Base-by-base conservation (phyloP, 2,329 filamentous ascomycete genomes). In the Clonostachys rhizophaga region DNA sequence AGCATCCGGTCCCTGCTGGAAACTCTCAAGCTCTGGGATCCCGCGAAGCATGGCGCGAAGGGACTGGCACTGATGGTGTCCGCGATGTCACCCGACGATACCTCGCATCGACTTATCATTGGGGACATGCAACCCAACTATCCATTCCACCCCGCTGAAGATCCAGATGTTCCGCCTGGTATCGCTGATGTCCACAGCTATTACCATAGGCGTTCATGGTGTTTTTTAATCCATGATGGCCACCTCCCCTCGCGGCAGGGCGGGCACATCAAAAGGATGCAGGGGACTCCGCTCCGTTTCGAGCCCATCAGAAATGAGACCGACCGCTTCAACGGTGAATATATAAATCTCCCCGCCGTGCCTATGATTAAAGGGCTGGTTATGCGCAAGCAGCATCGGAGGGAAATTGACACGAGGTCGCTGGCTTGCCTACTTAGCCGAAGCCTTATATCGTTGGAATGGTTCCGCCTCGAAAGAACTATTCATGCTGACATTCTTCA, bases 1-100 rank as follows among this genome's bases (percentile, higher is more conserved):
- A 47, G 44, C 43, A 48, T 50, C 34, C 46, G 41, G 18, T 46
- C 44, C 46, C 46, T 52, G 24, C 20, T 52, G 40, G 48, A 36
- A 33, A 52, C 50, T 46, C 50, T 52, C 46, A 48, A 48, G 44
- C 48, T 46, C 41, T 52, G 50, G 50, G 46, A 52, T 45, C 50
- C 50, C 40, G 36, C 40, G 34, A 50, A 44, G 39, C 50, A 52
- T 46, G 48, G 50, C 46, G 24, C 42, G 44, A 43, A 48, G 42
- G 50, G 50, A 42, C 34, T 52, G 46, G 34, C 20, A 44, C 41
- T 50, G 39, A 52, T 50, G 46, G 35, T 52, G 42, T 51, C 50
- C 43, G 46, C 49, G 44, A 50, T 42, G 42, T 52, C 50, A 45
- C 49, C 50, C 39, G 50, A 48, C 42, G 50, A 52, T 44, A 44